phyloP scores from a whole-genome alignment of 2,329 filamentous ascomycete species.

The Mariannaea elegans region DNA sequence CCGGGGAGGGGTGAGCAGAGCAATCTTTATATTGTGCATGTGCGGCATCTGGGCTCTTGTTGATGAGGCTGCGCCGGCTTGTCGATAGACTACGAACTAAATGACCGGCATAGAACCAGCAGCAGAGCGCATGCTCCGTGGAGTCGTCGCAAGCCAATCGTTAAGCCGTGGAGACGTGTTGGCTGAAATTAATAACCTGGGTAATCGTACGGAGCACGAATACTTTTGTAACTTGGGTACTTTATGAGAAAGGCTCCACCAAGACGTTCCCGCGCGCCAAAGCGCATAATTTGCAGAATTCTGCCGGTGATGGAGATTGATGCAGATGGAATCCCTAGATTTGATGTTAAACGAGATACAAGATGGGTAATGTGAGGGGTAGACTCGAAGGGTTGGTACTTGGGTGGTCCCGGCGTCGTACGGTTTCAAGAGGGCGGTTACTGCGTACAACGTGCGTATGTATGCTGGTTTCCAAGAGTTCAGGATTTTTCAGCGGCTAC shows the following conservation, averaged over 20 bases:
- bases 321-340: too few relatives aligned
- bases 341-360: not conserved
- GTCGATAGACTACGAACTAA: not conserved
- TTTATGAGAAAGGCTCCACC: not conserved
- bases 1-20: not conserved
- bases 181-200: too few relatives aligned
- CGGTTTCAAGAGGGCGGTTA: constrained; percentile 12
- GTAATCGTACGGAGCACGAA: too few relatives aligned
- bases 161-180: not conserved
- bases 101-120: not conserved
- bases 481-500: not conserved
- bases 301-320: too few relatives aligned
- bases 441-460: not conserved
- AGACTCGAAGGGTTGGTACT: not conserved
- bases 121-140: not conserved
- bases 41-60: not conserved
- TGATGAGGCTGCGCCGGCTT: not conserved
- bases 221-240: too few relatives aligned
- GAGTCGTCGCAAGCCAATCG: not conserved
- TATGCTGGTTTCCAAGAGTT: not conserved
- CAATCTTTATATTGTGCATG: not conserved
- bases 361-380: constrained; percentile 8
- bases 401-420: constrained; percentile 2
- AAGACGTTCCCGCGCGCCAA: constrained; percentile 10
- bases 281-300: not conserved